Percentiles rank a stretch among this genome's conserved stretches.
Evolutionary conservation across 140 eudicot genomes (phyloP).

Genomic region (Erigeron philadelphicus): DNA sequence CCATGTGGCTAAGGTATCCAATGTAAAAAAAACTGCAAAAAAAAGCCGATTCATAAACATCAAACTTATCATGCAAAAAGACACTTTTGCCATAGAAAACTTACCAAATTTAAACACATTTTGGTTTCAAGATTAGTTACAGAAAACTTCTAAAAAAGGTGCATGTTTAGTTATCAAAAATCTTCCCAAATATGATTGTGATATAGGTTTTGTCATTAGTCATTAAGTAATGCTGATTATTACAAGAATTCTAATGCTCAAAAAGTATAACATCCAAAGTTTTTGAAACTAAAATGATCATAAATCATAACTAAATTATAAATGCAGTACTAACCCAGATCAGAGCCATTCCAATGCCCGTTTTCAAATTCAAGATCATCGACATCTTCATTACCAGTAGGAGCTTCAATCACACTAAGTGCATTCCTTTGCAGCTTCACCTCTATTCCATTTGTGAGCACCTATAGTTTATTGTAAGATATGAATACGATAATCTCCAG

Average conservation of each 20-base stretch:
- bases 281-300: not conserved
- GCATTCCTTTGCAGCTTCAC: slow-evolving; percentile 78
- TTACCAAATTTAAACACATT: slow-evolving; percentile 1
- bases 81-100: slow-evolving; percentile 20
- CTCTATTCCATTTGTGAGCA: slow-evolving; percentile 86
- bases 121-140: no score
- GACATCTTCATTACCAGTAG: slow-evolving; percentile 69
- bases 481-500: not conserved
- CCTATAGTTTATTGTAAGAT: slow-evolving; percentile 35
- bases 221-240: not conserved
- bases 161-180: no score
- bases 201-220: not conserved
- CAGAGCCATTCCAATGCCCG: slow-evolving; percentile 56
- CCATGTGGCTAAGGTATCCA: slow-evolving; percentile 41
- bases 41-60: slow-evolving; percentile 19
- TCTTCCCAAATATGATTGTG: not conserved
- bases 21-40: slow-evolving; percentile 27
- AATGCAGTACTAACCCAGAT: slow-evolving; percentile 41
- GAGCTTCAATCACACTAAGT: slow-evolving; percentile 65
- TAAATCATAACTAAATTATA: not conserved
- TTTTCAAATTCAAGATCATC: slow-evolving; percentile 58
- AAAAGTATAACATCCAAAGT: not conserved
- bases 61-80: slow-evolving; percentile 25
- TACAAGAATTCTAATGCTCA: not conserved
- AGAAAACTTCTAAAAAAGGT: slow-evolving; percentile 1